phyloP scores from a whole-genome alignment of 306 rosid genomes.

The Vigna radiata region DNA sequence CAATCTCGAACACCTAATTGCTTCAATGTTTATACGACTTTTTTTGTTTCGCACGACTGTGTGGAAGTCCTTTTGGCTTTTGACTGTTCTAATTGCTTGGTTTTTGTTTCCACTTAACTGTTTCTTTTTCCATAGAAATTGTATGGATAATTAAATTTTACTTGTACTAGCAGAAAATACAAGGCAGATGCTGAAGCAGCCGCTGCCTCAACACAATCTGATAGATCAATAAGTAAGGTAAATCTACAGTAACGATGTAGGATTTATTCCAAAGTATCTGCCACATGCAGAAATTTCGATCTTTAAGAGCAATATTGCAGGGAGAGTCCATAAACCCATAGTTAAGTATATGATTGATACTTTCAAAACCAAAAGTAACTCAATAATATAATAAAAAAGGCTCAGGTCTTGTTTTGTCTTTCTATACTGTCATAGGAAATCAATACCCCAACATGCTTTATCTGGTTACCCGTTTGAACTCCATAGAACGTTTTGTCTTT shows the following conservation, averaged over 20 bases:
- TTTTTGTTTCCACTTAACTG: slow-evolving; percentile 7
- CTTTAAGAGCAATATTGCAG: slow-evolving; percentile 29
- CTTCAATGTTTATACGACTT: slow-evolving; percentile 10
- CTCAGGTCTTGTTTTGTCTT: neutral
- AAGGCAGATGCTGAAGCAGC: slow-evolving; percentile 61
- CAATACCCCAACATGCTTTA: neutral
- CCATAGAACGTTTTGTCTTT: neutral
- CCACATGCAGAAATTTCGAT: slow-evolving; percentile 27
- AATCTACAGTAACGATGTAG: slow-evolving; percentile 29
- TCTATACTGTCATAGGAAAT: neutral
- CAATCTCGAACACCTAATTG: slow-evolving; percentile 1
- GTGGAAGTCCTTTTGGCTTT: slow-evolving; percentile 35
- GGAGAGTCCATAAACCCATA: slow-evolving; percentile 16
- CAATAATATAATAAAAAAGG: slow-evolving; percentile 4
- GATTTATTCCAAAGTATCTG: slow-evolving; percentile 12
- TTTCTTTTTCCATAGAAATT: neutral
- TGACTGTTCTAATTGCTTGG: neutral
- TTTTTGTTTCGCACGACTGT: neutral
- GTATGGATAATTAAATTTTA: slow-evolving; percentile 31
- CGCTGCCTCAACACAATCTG: slow-evolving; percentile 49
- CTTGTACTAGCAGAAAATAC: slow-evolving; percentile 53
- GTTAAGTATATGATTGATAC: slow-evolving; percentile 4
- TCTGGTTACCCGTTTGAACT: neutral
- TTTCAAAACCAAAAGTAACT: neutral
- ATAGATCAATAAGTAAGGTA: slow-evolving; percentile 79